Percentiles rank a stretch among this genome's conserved stretches.
Evolutionary conservation across 257 asterid species (phyloP).

Genomic region (Avicennia marina): DNA sequence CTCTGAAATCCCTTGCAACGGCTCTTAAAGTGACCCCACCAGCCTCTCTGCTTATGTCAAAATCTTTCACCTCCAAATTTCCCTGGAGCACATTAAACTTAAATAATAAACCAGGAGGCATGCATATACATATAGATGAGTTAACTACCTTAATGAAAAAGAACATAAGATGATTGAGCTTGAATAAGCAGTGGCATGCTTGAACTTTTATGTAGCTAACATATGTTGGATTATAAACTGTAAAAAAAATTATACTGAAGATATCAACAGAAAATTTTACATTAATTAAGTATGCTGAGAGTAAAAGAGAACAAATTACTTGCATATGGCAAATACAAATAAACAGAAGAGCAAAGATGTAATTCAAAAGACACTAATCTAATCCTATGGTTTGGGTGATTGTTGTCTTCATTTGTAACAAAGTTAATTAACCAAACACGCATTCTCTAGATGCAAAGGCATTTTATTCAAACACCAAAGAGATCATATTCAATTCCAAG

Average conservation of each 20-base stretch:
- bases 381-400: neutral
- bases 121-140: neutral
- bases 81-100: constrained; percentile 37
- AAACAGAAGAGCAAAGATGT: neutral
- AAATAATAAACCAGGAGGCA: neutral
- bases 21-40: constrained; percentile 37
- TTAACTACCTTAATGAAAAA: neutral
- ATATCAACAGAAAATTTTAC: too few relatives aligned
- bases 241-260: too few relatives aligned
- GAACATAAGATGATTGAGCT: neutral
- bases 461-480: neutral
- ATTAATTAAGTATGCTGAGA: too few relatives aligned
- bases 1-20: constrained; percentile 32
- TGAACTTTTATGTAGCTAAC: too few relatives aligned
- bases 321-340: too few relatives aligned
- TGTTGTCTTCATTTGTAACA: neutral
- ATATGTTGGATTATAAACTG: too few relatives aligned
- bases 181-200: neutral
- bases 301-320: too few relatives aligned
- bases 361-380: neutral
- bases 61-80: constrained; percentile 20
- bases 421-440: neutral
- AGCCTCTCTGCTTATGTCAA: constrained; percentile 28
- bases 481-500: neutral
- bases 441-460: neutral